Evolutionary conservation across 1,284 basidiomycete species (phyloP), one percentile per base, ranked within the genome.

Genomic region (Apiotrichum gracile): DNA sequence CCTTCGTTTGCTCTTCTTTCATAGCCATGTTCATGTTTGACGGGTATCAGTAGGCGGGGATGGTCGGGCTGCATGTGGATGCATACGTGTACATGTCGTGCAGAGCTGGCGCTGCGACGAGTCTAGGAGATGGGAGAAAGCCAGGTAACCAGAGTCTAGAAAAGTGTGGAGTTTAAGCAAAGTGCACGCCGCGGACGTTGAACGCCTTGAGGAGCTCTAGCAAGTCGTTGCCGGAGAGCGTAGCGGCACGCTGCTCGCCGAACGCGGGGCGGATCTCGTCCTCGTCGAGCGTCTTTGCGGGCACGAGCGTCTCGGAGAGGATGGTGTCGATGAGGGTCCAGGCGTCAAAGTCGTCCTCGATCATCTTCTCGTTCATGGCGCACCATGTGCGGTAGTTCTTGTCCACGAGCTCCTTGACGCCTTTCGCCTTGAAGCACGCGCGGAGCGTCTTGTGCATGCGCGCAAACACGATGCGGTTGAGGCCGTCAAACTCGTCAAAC

Each of bases 401-500:
- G 75, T 97, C 93, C 58, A 97, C 75, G 87, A 98, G 89, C 64
- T 93, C 88, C 67, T 88, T 81, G 14, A 98, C 91, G 4, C 94
- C 94, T 69, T 89, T 92, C 5, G 93, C 92, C 77, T 85, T 83
- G 71, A 84, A 97, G 63, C 85, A 88, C 10, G 87, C 91, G 64
- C 93, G 83, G 0, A 91, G 77, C 5, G 84, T 91, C 78, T 97
- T 97, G 75, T 98, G 97, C 65, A 87, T 80, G 47, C 96, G 78
- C 38, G 84, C 85, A 67, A 98, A 98, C 43, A 97, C 78, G 61
- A 98, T 92, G 38, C 89, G 81, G 47, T 86, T 90, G 58, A 99
- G 78, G 1, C 96, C 96, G 69, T 99, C 96, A 68, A 97, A 97
- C 77, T 99, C 94, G 66, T 96, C 93, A 64, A 98, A 99, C 65